Evolutionary conservation across 345 rosid species (phyloP), one percentile per base, ranked within the genome.

Genomic region (Arabidopsis suecica): DNA sequence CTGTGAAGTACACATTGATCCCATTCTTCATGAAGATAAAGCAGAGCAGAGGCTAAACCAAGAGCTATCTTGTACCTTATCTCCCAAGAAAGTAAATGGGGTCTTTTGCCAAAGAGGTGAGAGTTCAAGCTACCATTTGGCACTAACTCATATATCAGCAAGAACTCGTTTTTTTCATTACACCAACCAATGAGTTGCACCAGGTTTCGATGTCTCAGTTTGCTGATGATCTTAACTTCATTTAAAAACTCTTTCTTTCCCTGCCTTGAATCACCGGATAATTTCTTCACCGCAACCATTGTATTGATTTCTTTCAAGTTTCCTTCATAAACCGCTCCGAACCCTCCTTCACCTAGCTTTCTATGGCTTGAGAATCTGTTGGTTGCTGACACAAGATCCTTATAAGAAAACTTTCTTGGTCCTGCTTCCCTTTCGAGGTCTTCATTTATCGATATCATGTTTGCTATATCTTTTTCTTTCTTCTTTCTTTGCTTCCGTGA

Each of bases 181-280:
- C 83, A 84, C 86, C 85, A 84, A 8, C 84, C 86, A 0, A 84
- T 42, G 44, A 84, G 81, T 23, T 76, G 81, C 61, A 82, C 87
- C 3, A 84, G 53, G 77, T 84, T 80, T 13, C 80, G 25, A 38
- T 84, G 85, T 38, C 81, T 77, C 0, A 84, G 56, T 11, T 32
- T 50, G 70, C 82, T 71, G 51, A 84, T 77, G 25, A 74, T 42
- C 74, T 60, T 82, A 37, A 84, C 79, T 61, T 82, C 85, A 9
- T 76, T 68, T 5, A 84, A n/a, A 13, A 80, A 86, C 59, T 84
- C 80, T 16, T 59, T 79, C 59, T 61, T 72, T 2, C 85, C 89
- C 11, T 77, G 85, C 3, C 33, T 81, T 3, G 84, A 81, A 0
- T 73, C 75, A 23, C 75, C 73, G 4, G 84, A 76, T 32, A 84